Percentiles rank a stretch among this genome's conserved stretches.
Conservation (phyloP, 2,329 filamentous ascomycete species). For the Aspergillus fructus region DNA sequence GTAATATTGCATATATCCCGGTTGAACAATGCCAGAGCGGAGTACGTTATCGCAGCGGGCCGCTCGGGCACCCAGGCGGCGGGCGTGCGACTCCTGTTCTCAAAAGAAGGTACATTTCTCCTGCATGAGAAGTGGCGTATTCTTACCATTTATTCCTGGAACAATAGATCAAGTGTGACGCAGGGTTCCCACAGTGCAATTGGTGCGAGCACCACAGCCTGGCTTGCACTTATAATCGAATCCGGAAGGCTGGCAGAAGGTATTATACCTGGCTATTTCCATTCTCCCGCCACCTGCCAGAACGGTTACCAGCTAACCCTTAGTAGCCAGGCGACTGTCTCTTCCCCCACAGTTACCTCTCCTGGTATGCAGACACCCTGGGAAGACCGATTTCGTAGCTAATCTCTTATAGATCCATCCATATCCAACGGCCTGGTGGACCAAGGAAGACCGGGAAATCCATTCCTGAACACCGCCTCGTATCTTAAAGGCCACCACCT, state of each 20-base stretch:
- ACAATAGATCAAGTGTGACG: conserved; percentile 18
- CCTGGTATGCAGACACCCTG: no score
- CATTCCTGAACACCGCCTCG: background rate
- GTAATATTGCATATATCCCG: background rate
- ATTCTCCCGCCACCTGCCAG: no score
- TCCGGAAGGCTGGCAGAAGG: background rate
- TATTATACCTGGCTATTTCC: no score
- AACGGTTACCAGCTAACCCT: no score
- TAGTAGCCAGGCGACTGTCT: no score
- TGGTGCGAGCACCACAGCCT: conserved; percentile 20
- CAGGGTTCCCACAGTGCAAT: conserved; percentile 15
- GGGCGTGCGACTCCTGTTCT: background rate
- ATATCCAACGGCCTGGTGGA: background rate
- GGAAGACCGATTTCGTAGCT: background rate
- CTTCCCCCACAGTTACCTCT: no score
- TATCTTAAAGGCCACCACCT: conserved; percentile 1
- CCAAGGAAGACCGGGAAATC: background rate
- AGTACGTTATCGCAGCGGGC: no score
- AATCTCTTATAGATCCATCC: background rate
- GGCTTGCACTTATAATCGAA: conserved; percentile 14
- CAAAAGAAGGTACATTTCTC: background rate
- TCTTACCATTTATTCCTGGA: no score
- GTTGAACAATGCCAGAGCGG: no score
- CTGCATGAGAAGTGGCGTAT: background rate
- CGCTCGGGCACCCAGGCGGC: background rate